A percentile compares a stretch with the other conserved stretches of the same genome.
Evolutionary conservation across 2,329 filamentous ascomycete genomes (phyloP).

Genomic region (Penicillium hesseltinei): DNA sequence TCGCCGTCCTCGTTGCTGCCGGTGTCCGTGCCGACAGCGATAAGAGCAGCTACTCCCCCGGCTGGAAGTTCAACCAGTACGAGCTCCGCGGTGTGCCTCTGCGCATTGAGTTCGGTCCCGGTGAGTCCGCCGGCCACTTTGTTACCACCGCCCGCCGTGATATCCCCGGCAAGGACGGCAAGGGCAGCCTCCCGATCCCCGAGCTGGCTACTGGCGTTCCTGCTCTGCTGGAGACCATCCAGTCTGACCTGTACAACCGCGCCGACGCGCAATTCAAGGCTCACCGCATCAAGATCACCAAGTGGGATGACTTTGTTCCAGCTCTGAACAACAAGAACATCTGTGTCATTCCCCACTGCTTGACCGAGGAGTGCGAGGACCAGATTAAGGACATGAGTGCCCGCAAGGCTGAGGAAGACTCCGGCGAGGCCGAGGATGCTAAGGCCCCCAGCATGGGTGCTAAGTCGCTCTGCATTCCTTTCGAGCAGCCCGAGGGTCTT

Average conservation of each 20-base stretch:
- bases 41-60: slow-evolving; percentile 82
- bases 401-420: slow-evolving; percentile 59
- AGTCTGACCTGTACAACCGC: slow-evolving; percentile 73
- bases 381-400: slow-evolving; percentile 91
- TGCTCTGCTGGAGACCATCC: slow-evolving; percentile 82
- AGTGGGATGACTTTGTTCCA: slow-evolving; percentile 90
- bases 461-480: slow-evolving; percentile 75
- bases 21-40: slow-evolving; percentile 79
- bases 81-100: slow-evolving; percentile 94
- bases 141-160: slow-evolving; percentile 87
- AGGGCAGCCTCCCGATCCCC: slow-evolving; percentile 73
- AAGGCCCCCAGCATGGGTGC: slow-evolving; percentile 72
- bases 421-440: slow-evolving; percentile 71
- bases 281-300: slow-evolving; percentile 76
- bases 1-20: slow-evolving; percentile 65
- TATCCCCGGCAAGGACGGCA: slow-evolving; percentile 62
- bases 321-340: slow-evolving; percentile 90
- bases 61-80: slow-evolving; percentile 99
- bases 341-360: slow-evolving; percentile 85
- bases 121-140: slow-evolving; percentile 81
- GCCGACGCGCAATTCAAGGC: slow-evolving; percentile 75
- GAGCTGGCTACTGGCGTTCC: slow-evolving; percentile 73
- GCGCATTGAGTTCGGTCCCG: slow-evolving; percentile 91
- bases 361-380: slow-evolving; percentile 82
- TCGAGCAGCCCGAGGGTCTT: slow-evolving; percentile 80